Evolutionary conservation across 441 rosid genomes (phyloP).

Genomic region (Euphorbia celastroides): DNA sequence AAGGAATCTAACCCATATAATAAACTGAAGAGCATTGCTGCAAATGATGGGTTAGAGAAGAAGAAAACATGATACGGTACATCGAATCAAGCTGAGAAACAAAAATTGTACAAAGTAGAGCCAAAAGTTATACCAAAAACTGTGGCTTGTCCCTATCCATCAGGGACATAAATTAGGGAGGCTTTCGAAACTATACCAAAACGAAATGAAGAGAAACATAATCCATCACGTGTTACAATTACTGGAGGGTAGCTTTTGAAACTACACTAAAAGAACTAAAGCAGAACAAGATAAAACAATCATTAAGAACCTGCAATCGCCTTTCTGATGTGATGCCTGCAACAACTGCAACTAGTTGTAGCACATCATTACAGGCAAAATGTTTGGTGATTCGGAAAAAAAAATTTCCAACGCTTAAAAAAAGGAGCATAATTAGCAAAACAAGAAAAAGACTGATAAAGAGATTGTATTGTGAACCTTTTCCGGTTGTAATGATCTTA

Average conservation of each 20-base stretch:
- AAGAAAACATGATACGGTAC: not conserved
- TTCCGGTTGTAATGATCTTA: slow-evolving; percentile 88
- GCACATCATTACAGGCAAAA: slow-evolving; percentile 10
- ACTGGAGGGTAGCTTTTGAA: not conserved
- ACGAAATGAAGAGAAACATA: too few relatives aligned
- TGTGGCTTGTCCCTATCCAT: slow-evolving; percentile 16
- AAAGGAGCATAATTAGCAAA: not conserved
- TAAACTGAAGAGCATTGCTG: not conserved
- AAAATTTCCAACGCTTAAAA: not conserved
- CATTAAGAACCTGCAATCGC: not conserved
- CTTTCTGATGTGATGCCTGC: slow-evolving; percentile 4
- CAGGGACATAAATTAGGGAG: slow-evolving; percentile 16
- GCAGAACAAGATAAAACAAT: slow-evolving; percentile 1
- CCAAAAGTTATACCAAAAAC: slow-evolving; percentile 16
- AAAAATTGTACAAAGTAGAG: slow-evolving; percentile 13
- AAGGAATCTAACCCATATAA: not conserved
- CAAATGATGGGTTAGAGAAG: not conserved
- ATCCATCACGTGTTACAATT: not conserved
- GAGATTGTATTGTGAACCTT: slow-evolving; percentile 47
- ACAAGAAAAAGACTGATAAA: not conserved
- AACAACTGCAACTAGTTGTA: slow-evolving; percentile 9
- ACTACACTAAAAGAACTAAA: not conserved
- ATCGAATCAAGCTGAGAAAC: not conserved
- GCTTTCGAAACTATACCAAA: too few relatives aligned
- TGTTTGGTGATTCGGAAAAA: not conserved